Evolutionary conservation across 257 asterid genomes (phyloP), one percentile per base, ranked within the genome.

Genomic region (Forsythia viridissima): DNA sequence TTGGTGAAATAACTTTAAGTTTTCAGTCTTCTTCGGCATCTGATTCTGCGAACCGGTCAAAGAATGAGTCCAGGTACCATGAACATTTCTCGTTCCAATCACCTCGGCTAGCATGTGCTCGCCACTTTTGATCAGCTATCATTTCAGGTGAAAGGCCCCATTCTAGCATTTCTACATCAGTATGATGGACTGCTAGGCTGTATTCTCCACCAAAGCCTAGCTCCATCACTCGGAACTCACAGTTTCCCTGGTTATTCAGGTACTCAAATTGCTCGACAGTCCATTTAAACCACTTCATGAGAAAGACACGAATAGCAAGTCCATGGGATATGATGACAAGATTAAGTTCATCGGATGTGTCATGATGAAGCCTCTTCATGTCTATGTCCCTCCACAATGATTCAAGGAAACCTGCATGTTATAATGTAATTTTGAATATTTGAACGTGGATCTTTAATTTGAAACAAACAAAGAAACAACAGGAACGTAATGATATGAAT

Each of bases 231-330:
- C 88, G 82, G 67, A 87, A 83, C 87, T 87, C 93, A 7, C 87
- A 84, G 44, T 89, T 89, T 24, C 86, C 89, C 3, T 76, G 82
- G 85, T 89, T 89, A 79, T 87, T 89, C 30, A 89, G 75, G 75
- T 70, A 74, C 82, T 89, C 93, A 15, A 87, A 89, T 80, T 89
- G 93, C 80, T 89, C 90, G 3, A 83, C 91, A 7, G 90, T 87
- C 93, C 93, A 89, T 70, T 89, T 89, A 73, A 89, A 89, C 93
- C 93, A 89, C 82, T 87, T 89, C 90, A 86, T 89, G 4, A 89
- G 86, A 46, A 89, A 89, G 55, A 89, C 93, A 13, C 91, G 91
- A 21, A 87, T 82, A 20, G 93, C 93, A 8, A 89, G 91, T 10
- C 93, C 93, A 21, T 89, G 91, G 13, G 91, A 89, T 51, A 89